Evolutionary conservation across 2,329 filamentous ascomycete genomes (phyloP), one percentile per base, ranked within the genome.

Genomic region (Ophiosphaerella narmari): DNA sequence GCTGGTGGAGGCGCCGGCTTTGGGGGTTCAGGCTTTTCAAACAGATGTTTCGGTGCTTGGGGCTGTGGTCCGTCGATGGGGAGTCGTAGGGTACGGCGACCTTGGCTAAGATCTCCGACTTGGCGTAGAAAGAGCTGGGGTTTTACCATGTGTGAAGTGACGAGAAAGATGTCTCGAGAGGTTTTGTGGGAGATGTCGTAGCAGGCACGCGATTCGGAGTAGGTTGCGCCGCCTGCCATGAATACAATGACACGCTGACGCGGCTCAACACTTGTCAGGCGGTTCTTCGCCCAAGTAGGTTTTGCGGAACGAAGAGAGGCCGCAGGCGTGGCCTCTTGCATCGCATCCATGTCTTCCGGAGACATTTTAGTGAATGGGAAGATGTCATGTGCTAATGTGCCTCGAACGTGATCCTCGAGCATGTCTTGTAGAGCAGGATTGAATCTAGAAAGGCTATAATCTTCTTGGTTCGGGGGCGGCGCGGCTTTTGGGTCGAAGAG

Each of bases 151-250:
- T 99, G 94, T 21, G 89, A 92, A 0, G 90, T 94, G 14, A 88
- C 85, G 5, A 99, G 83, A 70, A 95, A 90, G n/a, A 97, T 78
- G 62, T 99, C 94, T 57, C 88, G 85, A 44, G 84, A 85, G 39
- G 85, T 85, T 42, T 85, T 78, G 44, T 86, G 82, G 2, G 90
- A 88, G 23, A 93, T 78, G 65, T 97, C 91, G 70, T 97, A 97
- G 75, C 94, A 99, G 11, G 86, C 83, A 24, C 94, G 86, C 29
- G 90, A 83, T 75, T 99, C 94, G 5, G 90, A 91, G 71, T 93
- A 96, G 0, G 94, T 97, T 16, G 94, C 94, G 38, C 94, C 94
- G 40, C 94, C 94, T 1, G 93, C 94, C 82, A 97, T 88, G 71
- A 96, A 97, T 13, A 97, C 87, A 51, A 99, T 89, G 46, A 97